Conservation (phyloP, 805 yeast genomes). For the Vanderwaltozyma verrucispora region DNA sequence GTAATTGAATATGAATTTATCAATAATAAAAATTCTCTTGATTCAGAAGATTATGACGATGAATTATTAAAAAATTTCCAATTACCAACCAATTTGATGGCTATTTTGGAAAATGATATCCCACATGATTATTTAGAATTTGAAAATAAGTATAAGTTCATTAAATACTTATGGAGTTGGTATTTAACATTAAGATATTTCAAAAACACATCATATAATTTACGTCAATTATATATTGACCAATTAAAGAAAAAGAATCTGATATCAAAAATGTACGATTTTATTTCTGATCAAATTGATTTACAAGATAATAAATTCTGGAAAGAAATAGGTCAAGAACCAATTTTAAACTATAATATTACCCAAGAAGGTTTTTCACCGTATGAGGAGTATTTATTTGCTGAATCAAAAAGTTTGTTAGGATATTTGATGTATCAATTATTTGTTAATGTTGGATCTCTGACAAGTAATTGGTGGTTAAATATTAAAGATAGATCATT, state of each 20-base stretch:
- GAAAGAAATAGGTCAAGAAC: constrained; percentile 17
- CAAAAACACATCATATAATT: constrained; percentile 50
- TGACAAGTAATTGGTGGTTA: constrained; percentile 48
- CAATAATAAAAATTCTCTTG: constrained; percentile 28
- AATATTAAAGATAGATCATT: constrained; percentile 57
- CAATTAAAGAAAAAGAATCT: constrained; percentile 42
- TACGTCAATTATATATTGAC: constrained; percentile 49
- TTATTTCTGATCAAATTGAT: constrained; percentile 45
- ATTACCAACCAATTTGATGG: constrained; percentile 30
- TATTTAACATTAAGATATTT: constrained; percentile 50
- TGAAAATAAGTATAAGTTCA: constrained; percentile 29
- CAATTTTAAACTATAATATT: constrained; percentile 14
- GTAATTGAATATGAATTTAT: constrained; percentile 53
- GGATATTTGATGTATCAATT: constrained; percentile 18
- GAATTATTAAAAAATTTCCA: constrained; percentile 10
- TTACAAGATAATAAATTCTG: constrained; percentile 20
- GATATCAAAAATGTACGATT: constrained; percentile 42
- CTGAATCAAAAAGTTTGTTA: constrained; percentile 23
- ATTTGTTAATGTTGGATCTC: constrained; percentile 25
- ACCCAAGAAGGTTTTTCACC: constrained; percentile 12
- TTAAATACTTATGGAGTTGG: constrained; percentile 60
- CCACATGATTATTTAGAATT: constrained; percentile 32
- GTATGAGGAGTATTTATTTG: constrained; percentile 18
- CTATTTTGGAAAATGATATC: constrained; percentile 21
- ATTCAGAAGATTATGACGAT: constrained; percentile 6